Conservation (phyloP, 768 basidiomycete species). For the Naganishia onofrii region DNA sequence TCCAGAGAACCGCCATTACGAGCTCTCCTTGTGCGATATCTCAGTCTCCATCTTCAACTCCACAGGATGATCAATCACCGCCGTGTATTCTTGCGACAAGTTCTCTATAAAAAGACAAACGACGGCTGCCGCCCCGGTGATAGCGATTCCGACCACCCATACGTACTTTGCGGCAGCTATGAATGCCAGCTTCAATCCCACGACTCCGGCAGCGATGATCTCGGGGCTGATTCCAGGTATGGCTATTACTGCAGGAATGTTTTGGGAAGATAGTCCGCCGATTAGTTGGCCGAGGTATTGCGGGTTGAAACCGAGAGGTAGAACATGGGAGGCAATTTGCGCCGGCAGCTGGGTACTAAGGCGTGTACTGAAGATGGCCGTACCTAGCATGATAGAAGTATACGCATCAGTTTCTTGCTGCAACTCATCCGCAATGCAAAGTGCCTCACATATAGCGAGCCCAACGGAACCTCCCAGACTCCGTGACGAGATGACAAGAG, state of each 20-base stretch:
- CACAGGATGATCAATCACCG: slow-evolving; percentile 12
- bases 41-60: background rate
- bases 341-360: background rate
- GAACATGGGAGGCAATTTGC: background rate
- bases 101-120: slow-evolving; percentile 8
- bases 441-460: background rate
- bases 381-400: too few species aligned
- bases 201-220: slow-evolving; percentile 7
- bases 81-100: background rate
- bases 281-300: slow-evolving; percentile 15
- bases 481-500: slow-evolving; percentile 9
- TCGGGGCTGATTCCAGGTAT: slow-evolving; percentile 1
- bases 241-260: background rate
- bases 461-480: slow-evolving; percentile 10
- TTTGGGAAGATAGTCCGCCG: background rate
- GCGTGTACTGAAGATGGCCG: background rate
- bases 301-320: slow-evolving; percentile 7
- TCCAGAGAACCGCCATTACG: background rate
- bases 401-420: too few species aligned
- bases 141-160: too few species aligned
- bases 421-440: too few species aligned
- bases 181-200: background rate
- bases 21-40: background rate
- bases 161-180: too few species aligned
- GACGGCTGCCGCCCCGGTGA: too few species aligned